Evolutionary conservation across 768 basidiomycete species (phyloP).

Genomic region (Hericium alpestre): DNA sequence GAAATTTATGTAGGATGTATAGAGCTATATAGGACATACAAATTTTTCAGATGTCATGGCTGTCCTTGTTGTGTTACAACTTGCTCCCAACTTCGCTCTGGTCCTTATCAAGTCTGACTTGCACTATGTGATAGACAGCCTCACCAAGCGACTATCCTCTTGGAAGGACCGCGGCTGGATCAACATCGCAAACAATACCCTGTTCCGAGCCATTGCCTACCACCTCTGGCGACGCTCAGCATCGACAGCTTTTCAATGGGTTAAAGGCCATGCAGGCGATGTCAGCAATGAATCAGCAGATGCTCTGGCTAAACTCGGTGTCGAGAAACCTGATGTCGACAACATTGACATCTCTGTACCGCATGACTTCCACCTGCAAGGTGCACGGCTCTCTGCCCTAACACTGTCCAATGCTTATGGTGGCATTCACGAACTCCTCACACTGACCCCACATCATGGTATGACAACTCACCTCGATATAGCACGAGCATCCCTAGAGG

Average conservation of each 20-base stretch:
- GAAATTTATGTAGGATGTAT: too few species aligned
- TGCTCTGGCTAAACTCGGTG: not conserved
- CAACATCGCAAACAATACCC: not conserved
- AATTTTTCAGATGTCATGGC: too few species aligned
- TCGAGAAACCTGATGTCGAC: not conserved
- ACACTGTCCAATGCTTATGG: not conserved
- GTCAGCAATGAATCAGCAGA: slow-evolving; percentile 9
- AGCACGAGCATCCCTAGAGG: not conserved
- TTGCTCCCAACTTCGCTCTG: not conserved
- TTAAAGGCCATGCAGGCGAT: slow-evolving; percentile 6
- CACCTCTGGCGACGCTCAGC: not conserved
- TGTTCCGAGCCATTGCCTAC: not conserved
- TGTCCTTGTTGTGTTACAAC: not conserved
- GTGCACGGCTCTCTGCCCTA: not conserved
- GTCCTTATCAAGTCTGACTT: slow-evolving; percentile 18
- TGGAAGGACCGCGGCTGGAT: slow-evolving; percentile 5
- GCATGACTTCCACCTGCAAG: not conserved
- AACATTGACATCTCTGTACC: not conserved
- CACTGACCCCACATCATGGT: not conserved
- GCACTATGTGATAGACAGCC: slow-evolving; percentile 12
- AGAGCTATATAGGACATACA: too few species aligned
- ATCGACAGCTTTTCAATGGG: slow-evolving; percentile 5
- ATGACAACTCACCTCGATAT: not conserved
- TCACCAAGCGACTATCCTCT: slow-evolving; percentile 12
- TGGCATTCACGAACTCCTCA: not conserved